Percentiles rank a stretch among this genome's conserved stretches.
These are phyloP conservation scores for Peronospora farinosa DNA, from an alignment of 352 stramenopile species.

Conservation along the genomic window DNA sequence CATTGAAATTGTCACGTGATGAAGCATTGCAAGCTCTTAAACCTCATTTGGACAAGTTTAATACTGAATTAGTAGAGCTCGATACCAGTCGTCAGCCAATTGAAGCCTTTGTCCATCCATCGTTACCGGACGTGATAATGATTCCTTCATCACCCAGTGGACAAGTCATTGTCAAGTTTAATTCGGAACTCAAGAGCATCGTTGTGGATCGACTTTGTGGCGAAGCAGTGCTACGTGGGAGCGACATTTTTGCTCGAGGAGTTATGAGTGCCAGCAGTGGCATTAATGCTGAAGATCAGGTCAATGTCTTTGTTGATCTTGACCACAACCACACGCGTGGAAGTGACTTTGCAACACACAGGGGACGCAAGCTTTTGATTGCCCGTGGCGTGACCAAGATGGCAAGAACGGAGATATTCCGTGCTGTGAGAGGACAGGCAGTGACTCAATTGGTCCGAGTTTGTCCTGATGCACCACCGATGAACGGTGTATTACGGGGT, in stretches of 20 bases:
- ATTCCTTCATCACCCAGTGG: conserved; percentile 49
- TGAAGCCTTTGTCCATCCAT: conserved; percentile 32
- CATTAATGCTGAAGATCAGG: conserved; percentile 63
- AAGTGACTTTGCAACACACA: conserved; percentile 60
- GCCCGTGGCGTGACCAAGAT: conserved; percentile 63
- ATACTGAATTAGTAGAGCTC: conserved; percentile 38
- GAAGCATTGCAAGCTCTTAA: conserved; percentile 46
- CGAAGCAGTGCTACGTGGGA: conserved; percentile 90
- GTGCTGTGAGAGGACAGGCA: conserved; percentile 53
- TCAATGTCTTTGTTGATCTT: conserved; percentile 85
- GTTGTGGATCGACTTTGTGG: conserved; percentile 89
- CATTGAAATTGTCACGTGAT: conserved; percentile 46
- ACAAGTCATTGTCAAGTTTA: conserved; percentile 15
- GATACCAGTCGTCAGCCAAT: conserved; percentile 32
- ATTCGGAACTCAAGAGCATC: conserved; percentile 49
- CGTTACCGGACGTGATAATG: conserved; percentile 55
- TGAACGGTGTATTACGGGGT: conserved; percentile 79
- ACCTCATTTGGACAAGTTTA: conserved; percentile 46
- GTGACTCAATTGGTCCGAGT: conserved; percentile 60
- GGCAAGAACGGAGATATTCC: conserved; percentile 76
- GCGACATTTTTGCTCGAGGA: conserved; percentile 90
- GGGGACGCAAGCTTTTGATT: conserved; percentile 76
- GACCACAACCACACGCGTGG: conserved; percentile 75
- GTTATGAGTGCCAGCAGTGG: conserved; percentile 87
- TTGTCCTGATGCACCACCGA: conserved; percentile 77